Conservation (phyloP, 345 rosid species). For the Linum usitatissimum region DNA sequence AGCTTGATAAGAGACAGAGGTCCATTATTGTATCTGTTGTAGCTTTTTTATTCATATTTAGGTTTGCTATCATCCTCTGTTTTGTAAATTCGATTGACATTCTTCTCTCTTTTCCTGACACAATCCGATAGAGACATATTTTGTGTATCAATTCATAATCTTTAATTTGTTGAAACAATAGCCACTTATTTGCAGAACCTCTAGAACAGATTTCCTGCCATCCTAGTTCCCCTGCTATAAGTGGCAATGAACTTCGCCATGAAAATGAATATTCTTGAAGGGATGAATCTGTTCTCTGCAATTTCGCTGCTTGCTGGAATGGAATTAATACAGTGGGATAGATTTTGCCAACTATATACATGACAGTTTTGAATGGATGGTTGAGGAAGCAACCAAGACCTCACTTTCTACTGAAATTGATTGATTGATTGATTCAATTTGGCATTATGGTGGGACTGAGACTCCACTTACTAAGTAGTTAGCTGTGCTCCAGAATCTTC, state of each 20-base stretch:
- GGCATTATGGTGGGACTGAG: slow-evolving; percentile 14
- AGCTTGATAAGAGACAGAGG: slow-evolving; percentile 31
- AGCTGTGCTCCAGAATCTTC: slow-evolving; percentile 20
- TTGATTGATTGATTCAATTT: slow-evolving; percentile 1
- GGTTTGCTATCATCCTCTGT: slow-evolving; percentile 1
- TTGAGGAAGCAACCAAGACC: slow-evolving; percentile 11
- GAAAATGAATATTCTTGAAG: too few species aligned
- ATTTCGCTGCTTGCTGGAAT: too few species aligned
- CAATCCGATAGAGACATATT: slow-evolving; percentile 4
- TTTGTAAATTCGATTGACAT: slow-evolving; percentile 17
- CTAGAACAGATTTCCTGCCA: neutral
- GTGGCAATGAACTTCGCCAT: neutral
- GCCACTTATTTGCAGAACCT: neutral
- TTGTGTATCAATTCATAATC: neutral
- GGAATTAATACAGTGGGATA: too few species aligned
- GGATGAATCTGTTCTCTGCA: neutral
- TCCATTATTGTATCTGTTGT: neutral
- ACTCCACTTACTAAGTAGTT: slow-evolving; percentile 13
- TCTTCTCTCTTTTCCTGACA: neutral
- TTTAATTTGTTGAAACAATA: neutral
- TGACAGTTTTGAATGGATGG: slow-evolving; percentile 4
- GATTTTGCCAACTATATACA: neutral
- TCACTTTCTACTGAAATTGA: neutral
- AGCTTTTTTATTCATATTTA: neutral
- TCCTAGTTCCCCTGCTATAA: neutral